These are phyloP conservation scores for Irpex lacteus DNA, from an alignment of 1,284 basidiomycete species.

Conservation along the genomic window DNA sequence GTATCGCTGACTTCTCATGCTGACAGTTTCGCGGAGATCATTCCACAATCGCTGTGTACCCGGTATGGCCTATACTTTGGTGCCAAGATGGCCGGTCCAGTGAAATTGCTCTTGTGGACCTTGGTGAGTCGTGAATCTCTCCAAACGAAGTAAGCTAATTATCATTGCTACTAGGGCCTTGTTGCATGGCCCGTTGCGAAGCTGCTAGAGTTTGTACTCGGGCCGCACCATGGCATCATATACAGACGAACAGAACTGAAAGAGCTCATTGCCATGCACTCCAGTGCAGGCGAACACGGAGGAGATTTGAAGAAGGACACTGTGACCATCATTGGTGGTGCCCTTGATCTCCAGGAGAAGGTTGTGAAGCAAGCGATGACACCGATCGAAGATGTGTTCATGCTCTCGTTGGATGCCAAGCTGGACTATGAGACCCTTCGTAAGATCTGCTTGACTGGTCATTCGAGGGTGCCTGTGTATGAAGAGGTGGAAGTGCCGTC, in stretches of 20 bases:
- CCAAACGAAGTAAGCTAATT: not conserved
- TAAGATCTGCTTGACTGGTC: conserved; percentile 74
- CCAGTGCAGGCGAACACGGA: conserved; percentile 49
- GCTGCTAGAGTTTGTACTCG: conserved; percentile 61
- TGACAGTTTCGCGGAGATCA: conserved; percentile 83
- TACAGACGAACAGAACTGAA: conserved; percentile 62
- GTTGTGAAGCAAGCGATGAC: conserved; percentile 66
- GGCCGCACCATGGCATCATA: conserved; percentile 61
- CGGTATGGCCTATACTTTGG: conserved; percentile 91
- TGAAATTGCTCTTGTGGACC: conserved; percentile 65
- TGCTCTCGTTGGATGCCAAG: conserved; percentile 78
- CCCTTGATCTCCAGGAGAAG: conserved; percentile 72
- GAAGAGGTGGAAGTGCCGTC: conserved; percentile 67
- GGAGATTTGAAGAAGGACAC: conserved; percentile 74
- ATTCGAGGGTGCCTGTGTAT: conserved; percentile 76
- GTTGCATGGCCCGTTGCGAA: conserved; percentile 83
- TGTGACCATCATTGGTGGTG: conserved; percentile 74
- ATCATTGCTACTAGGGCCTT: conserved; percentile 46
- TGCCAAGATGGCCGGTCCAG: conserved; percentile 84
- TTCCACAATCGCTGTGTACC: conserved; percentile 88
- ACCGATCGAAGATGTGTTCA: conserved; percentile 75
- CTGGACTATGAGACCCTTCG: conserved; percentile 79
- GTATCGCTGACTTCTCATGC: conserved; percentile 1
- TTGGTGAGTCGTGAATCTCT: conserved; percentile 40
- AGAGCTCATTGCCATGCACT: conserved; percentile 73